A percentile compares a stretch with the other conserved stretches of the same genome.
Evolutionary conservation across 345 rosid species (phyloP).

Genomic region (Moricandia arvensis): DNA sequence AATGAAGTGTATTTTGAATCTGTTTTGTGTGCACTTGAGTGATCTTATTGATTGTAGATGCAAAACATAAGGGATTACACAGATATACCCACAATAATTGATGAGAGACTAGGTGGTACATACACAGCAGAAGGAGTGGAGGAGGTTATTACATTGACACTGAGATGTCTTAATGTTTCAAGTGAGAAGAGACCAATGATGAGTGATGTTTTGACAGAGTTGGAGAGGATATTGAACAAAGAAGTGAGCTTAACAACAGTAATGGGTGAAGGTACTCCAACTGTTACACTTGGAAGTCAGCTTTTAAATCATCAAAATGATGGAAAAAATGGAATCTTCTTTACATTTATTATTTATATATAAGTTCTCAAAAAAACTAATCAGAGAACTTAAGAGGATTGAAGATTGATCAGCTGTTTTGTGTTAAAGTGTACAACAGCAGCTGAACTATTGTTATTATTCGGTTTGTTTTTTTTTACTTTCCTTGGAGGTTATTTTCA

Average conservation of each 20-base stretch:
- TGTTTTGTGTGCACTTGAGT: constrained; percentile 13
- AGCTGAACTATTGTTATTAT: constrained; percentile 53
- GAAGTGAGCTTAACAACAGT: constrained; percentile 80
- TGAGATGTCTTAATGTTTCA: constrained; percentile 60
- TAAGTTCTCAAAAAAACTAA: constrained; percentile 16
- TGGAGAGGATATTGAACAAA: constrained; percentile 70
- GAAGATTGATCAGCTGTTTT: constrained; percentile 60
- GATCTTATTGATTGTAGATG: constrained; percentile 44
- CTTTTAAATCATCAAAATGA: constrained; percentile 59
- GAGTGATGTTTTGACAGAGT: constrained; percentile 71
- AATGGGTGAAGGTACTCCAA: constrained; percentile 83
- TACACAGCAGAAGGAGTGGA: constrained; percentile 89
- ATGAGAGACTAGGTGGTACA: constrained; percentile 60
- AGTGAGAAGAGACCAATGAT: constrained; percentile 81
- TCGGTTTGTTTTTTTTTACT: constrained; percentile 21
- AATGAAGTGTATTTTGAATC: constrained; percentile 13
- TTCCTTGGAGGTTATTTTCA: constrained; percentile 32
- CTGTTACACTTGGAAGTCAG: constrained; percentile 86
- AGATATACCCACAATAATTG: constrained; percentile 51
- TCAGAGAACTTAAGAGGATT: constrained; percentile 35
- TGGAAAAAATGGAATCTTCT: constrained; percentile 30
- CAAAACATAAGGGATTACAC: constrained; percentile 54
- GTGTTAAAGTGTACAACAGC: constrained; percentile 72
- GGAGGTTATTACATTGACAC: constrained; percentile 55
- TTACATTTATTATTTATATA: constrained; percentile 25